Evolutionary conservation across 2,329 filamentous ascomycete species (phyloP).

Genomic region (Pyricularia sp.): DNA sequence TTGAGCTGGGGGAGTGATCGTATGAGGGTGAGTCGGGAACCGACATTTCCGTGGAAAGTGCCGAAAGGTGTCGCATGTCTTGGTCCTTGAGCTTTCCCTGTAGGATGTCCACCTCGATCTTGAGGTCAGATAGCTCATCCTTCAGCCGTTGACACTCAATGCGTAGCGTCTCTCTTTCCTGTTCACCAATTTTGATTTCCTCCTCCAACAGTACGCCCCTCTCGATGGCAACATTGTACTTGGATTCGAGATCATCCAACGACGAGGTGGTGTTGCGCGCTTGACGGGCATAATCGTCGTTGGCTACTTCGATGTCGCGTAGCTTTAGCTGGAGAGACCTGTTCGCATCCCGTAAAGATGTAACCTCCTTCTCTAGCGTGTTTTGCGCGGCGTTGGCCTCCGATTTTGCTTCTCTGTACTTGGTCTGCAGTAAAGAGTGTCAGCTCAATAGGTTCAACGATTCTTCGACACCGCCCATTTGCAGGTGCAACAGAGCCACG

Average conservation of each 20-base stretch:
- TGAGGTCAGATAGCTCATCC: slow-evolving; percentile 84
- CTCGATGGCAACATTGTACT: slow-evolving; percentile 92
- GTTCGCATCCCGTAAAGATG: slow-evolving; percentile 72
- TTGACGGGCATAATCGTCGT: slow-evolving; percentile 96
- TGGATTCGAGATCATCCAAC: slow-evolving; percentile 90
- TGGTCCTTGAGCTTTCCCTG: slow-evolving; percentile 82
- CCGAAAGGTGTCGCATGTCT: slow-evolving; percentile 36
- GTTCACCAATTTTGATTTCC: slow-evolving; percentile 80
- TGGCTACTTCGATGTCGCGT: slow-evolving; percentile 91
- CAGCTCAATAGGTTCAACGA: neutral
- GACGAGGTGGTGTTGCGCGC: slow-evolving; percentile 92
- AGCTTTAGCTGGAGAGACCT: slow-evolving; percentile 70
- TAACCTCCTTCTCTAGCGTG: slow-evolving; percentile 88
- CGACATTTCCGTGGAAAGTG: slow-evolving; percentile 49
- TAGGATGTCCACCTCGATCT: slow-evolving; percentile 87
- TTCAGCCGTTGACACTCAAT: slow-evolving; percentile 84
- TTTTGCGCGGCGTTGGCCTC: slow-evolving; percentile 80
- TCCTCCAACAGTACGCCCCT: slow-evolving; percentile 87
- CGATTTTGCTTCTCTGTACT: slow-evolving; percentile 88
- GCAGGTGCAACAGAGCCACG: neutral
- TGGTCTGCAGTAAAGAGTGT: slow-evolving; percentile 44
- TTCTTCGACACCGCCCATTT: neutral
- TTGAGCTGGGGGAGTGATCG: slow-evolving; percentile 66
- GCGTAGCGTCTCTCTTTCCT: slow-evolving; percentile 76
- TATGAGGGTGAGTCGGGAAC: slow-evolving; percentile 58